A percentile compares a stretch with the other conserved stretches of the same genome.
phyloP scores from a whole-genome alignment of 176 grass and related monocot genomes.

The Musa beccarii region DNA sequence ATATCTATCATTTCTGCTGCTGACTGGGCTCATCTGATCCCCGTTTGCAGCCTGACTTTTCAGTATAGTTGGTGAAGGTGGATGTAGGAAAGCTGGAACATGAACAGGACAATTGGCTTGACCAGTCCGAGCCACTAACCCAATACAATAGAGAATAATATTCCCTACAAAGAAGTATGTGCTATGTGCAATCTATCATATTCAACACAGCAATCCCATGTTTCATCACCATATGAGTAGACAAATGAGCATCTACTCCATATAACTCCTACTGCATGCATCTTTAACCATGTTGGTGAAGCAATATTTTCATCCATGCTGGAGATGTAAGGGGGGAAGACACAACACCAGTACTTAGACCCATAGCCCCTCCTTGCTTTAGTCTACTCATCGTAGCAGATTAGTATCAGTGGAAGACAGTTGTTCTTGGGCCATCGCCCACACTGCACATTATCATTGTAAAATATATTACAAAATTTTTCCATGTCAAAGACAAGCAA shows the following conservation, averaged over 20 bases:
- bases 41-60: conserved; percentile 32
- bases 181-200: neutral
- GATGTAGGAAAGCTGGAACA: conserved; percentile 48
- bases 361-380: neutral
- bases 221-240: neutral
- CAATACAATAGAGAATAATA: too few relatives aligned
- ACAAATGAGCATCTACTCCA: neutral
- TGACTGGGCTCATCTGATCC: conserved; percentile 45
- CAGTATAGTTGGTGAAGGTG: conserved; percentile 15
- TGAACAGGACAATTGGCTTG: conserved; percentile 61
- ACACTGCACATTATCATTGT: neutral
- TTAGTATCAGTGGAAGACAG: neutral
- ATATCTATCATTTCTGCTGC: conserved; percentile 32
- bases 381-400: neutral
- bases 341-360: neutral
- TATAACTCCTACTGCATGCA: neutral
- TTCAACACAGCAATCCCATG: neutral
- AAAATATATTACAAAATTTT: neutral
- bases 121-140: conserved; percentile 42
- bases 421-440: neutral
- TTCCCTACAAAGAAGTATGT: neutral
- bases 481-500: neutral
- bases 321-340: neutral
- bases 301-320: neutral
- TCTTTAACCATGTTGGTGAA: neutral